These are phyloP conservation scores for Trametes pubescens DNA, from an alignment of 1,284 basidiomycete genomes.

Conservation along the genomic window DNA sequence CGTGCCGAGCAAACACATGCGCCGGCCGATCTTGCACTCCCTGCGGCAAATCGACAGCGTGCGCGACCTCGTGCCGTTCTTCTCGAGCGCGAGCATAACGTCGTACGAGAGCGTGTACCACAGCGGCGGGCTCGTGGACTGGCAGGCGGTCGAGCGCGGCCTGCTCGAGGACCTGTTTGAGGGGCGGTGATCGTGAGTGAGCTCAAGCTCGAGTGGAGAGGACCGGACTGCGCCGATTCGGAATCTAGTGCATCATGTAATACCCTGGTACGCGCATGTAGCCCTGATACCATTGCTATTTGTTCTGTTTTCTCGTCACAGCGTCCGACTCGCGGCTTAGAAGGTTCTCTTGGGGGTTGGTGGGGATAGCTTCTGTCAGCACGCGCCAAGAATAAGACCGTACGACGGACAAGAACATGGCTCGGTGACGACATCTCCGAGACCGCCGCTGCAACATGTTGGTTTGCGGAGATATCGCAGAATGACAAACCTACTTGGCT, in stretches of 20 bases:
- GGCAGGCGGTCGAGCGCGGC: constrained; percentile 84
- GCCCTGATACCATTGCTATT: constrained; percentile 29
- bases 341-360: not conserved
- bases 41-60: constrained; percentile 82
- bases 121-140: constrained; percentile 82
- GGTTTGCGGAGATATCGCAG: not conserved
- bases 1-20: constrained; percentile 52
- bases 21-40: constrained; percentile 75
- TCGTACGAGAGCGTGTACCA: constrained; percentile 92
- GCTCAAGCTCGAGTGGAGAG: not conserved
- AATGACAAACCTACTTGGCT: not conserved
- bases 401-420: too few species aligned
- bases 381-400: too few species aligned
- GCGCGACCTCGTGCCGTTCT: constrained; percentile 85
- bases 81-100: constrained; percentile 86
- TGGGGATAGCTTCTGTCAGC: not conserved
- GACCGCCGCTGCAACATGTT: not conserved
- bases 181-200: constrained; percentile 51
- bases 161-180: constrained; percentile 91
- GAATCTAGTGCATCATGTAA: constrained; percentile 25
- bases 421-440: not conserved
- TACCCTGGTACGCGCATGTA: constrained; percentile 21
- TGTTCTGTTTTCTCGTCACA: constrained; percentile 1
- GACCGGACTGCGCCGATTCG: constrained; percentile 1
- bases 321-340: not conserved